Evolutionary conservation across 805 yeast genomes (phyloP), one percentile per base, ranked within the genome.

Genomic region (Lipomyces sp.): DNA sequence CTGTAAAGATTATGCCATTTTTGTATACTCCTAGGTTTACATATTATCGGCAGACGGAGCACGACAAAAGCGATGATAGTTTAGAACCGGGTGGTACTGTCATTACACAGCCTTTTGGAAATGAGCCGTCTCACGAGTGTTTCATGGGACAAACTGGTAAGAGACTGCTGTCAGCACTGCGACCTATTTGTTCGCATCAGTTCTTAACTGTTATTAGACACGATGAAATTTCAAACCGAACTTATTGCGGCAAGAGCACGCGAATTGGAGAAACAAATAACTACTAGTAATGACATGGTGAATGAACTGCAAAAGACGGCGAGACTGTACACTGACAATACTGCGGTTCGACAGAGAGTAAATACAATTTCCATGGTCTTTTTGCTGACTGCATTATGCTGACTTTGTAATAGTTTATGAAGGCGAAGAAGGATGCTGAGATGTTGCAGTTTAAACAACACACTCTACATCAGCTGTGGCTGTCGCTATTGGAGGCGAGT

Each of bases 21-120:
- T 61, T 86, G 59, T 80, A 70, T 65, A 74, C 95, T 0, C 86
- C 91, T 4, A 70, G 79, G 39, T 83, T 89, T 63, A 72, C 83
- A 2, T 90, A 86, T 64, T 70, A 77, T 54, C 74, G 91, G 43
- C 81, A 83, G 55, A 81, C 87, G 18, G 57, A 1, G 74, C 73
- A 68, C 62, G 47, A 71, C 55, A 63, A 39, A 4, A 65, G 68
- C 65, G 33, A 59, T 65, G 40, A 26, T 4, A 11, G 5, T 5
- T 56, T 65, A 49, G 46, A 63, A 19, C 42, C 40, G 14, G 58
- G 55, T 4, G 56, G 58, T 16, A 68, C 65, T 8, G 33, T 47
- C 3, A 57, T 57, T 28, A 58, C 64, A 46, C 55, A 53, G n/a
- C 81, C 81, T 21, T 81, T 81, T 64, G 80, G 80, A 2, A 63